Percentiles rank a stretch among this genome's conserved stretches.
Conservation (phyloP, 139 green algal species). For the Picocystis salinarum region DNA sequence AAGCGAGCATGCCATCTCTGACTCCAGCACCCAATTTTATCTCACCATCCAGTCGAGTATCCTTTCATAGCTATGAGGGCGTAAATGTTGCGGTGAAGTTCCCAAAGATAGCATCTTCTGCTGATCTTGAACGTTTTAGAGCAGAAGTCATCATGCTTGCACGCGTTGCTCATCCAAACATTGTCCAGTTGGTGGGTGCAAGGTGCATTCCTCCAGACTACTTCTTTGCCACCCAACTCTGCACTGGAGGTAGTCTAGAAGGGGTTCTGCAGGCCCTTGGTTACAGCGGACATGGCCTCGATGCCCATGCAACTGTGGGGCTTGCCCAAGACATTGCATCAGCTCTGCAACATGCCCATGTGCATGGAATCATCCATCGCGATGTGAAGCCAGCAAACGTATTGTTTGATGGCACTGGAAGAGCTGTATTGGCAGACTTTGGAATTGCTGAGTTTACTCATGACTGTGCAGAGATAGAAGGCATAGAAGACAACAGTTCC, state of each 20-base stretch:
- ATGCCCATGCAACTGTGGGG: no score
- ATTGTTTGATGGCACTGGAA: constrained; percentile 11
- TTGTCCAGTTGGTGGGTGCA: constrained; percentile 36
- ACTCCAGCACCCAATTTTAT: no score
- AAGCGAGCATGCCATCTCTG: no score
- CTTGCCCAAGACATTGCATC: constrained; percentile 26
- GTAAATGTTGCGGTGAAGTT: no score
- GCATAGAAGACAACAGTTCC: no score
- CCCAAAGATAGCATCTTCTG: no score
- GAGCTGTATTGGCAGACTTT: constrained; percentile 28
- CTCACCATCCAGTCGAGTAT: no score
- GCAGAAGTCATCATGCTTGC: constrained; percentile 37
- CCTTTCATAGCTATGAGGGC: no score
- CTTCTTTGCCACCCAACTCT: constrained; percentile 5
- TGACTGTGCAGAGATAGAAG: no score
- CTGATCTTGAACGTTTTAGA: constrained; percentile 52
- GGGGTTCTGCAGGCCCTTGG: constrained; percentile 33
- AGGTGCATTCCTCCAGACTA: constrained; percentile 47
- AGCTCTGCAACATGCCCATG: constrained; percentile 28
- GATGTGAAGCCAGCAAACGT: constrained; percentile 39
- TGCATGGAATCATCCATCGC: constrained; percentile 15
- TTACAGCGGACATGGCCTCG: constrained; percentile 21
- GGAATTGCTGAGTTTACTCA: constrained; percentile 23
- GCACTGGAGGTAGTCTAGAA: constrained; percentile 4
- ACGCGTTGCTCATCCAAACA: constrained; percentile 14